Conservation (phyloP, 2,329 filamentous ascomycete genomes). For the Ceratocystis smalleyi region DNA sequence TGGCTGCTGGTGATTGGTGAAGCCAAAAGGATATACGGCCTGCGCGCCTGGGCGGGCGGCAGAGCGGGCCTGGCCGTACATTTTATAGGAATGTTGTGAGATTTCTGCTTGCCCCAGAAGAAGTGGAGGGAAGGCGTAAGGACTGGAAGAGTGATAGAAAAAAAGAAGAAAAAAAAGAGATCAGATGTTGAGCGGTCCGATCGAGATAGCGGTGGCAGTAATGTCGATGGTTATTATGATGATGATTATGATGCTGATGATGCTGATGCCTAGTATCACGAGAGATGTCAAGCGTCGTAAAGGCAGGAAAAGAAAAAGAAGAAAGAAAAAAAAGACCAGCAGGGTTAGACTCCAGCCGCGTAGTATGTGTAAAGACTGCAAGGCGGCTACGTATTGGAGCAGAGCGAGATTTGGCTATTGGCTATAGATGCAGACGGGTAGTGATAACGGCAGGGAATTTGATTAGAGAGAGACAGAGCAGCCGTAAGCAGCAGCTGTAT, state of each 20-base stretch:
- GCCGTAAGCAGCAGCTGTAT: too few relatives aligned
- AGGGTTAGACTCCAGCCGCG: not conserved
- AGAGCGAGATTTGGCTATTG: not conserved
- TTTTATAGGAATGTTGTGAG: not conserved
- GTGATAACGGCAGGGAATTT: not conserved
- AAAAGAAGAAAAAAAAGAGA: too few relatives aligned
- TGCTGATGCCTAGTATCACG: not conserved
- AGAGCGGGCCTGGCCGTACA: constrained; percentile 9
- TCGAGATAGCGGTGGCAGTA: not conserved
- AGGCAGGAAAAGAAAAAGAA: not conserved
- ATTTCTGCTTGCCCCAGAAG: not conserved
- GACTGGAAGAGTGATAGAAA: not conserved
- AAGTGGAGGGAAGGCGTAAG: not conserved
- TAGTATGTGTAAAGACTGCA: not conserved
- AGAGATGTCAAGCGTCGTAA: not conserved
- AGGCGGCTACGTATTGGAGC: not conserved
- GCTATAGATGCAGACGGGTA: not conserved
- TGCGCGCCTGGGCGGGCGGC: constrained; percentile 14
- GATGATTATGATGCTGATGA: not conserved
- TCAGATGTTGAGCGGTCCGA: not conserved
- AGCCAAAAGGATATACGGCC: constrained; percentile 39
- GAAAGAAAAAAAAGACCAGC: not conserved
- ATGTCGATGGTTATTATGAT: not conserved
- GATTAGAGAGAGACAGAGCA: too few relatives aligned
- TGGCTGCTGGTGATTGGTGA: constrained; percentile 51